Evolutionary conservation across 2,329 filamentous ascomycete genomes (phyloP).

Genomic region (Tolypocladium inflatum): DNA sequence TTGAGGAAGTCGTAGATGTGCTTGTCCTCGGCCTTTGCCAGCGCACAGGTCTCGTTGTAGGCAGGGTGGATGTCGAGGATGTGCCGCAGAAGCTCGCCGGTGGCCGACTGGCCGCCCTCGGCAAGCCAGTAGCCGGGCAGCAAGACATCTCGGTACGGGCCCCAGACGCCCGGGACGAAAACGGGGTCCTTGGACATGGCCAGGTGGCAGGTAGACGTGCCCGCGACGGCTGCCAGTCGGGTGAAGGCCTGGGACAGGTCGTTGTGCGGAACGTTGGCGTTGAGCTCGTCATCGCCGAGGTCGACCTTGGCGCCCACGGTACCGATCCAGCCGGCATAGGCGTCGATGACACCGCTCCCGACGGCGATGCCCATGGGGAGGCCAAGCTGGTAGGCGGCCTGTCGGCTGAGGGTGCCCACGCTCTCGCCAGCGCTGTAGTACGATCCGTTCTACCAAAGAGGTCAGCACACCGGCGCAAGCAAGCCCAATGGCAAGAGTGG

Average conservation of each 20-base stretch:
- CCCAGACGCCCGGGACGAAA: conserved; percentile 94
- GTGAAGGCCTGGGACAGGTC: conserved; percentile 90
- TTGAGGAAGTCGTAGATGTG: conserved; percentile 97
- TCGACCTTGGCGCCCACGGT: conserved; percentile 96
- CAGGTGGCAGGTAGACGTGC: conserved; percentile 93
- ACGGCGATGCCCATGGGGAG: conserved; percentile 82
- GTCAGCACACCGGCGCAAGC: conserved; percentile 1
- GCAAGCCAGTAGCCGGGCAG: conserved; percentile 93
- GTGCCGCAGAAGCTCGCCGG: conserved; percentile 87
- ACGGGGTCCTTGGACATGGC: conserved; percentile 91
- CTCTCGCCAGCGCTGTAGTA: conserved; percentile 89
- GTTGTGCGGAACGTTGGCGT: conserved; percentile 61
- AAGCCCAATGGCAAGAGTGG: neutral
- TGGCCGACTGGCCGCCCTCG: conserved; percentile 93
- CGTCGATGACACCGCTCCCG: conserved; percentile 94
- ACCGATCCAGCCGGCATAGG: conserved; percentile 97
- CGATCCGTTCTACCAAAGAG: conserved; percentile 62
- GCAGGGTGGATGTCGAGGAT: conserved; percentile 93
- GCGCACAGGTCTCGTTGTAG: conserved; percentile 67
- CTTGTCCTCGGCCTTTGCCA: conserved; percentile 71
- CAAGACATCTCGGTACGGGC: conserved; percentile 89
- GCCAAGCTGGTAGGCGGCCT: conserved; percentile 74
- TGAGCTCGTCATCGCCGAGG: conserved; percentile 56
- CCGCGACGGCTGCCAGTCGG: conserved; percentile 85
- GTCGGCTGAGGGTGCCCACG: conserved; percentile 75